A percentile compares a stretch with the other conserved stretches of the same genome.
These are phyloP conservation scores for Talaromyces adpressus DNA, from an alignment of 495 filamentous ascomycete genomes.

Conservation along the genomic window DNA sequence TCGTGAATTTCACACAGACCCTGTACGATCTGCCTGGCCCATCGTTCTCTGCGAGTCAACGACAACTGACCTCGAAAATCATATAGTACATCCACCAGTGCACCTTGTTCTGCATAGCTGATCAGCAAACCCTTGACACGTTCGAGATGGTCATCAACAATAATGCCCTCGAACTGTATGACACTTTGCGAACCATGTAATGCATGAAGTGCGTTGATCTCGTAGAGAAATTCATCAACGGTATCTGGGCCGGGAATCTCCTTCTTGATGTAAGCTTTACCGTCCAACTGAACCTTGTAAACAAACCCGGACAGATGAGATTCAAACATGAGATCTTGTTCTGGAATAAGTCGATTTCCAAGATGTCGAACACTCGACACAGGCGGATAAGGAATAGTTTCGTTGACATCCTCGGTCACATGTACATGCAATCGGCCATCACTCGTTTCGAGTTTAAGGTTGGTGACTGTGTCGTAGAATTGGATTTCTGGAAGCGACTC, in stretches of 20 bases:
- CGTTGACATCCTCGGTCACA: conserved; percentile 95
- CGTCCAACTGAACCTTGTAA: conserved; percentile 76
- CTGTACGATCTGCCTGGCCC: conserved; percentile 88
- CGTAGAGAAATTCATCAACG: conserved; percentile 95
- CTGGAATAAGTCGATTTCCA: conserved; percentile 55
- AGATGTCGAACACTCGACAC: conserved; percentile 71
- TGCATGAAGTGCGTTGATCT: conserved; percentile 86
- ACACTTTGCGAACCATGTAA: conserved; percentile 68
- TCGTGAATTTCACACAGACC: conserved; percentile 93
- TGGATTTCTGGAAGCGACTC: conserved; percentile 87
- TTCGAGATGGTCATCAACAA: conserved; percentile 71
- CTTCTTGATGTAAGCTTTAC: conserved; percentile 81
- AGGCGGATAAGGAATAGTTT: conserved; percentile 85
- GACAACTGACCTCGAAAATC: conserved; percentile 57
- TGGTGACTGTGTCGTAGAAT: conserved; percentile 93
- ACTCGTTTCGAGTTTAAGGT: conserved; percentile 86
- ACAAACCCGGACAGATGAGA: conserved; percentile 95
- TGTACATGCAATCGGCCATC: conserved; percentile 91
- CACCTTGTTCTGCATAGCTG: conserved; percentile 79
- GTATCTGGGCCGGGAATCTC: conserved; percentile 96
- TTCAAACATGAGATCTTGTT: conserved; percentile 75
- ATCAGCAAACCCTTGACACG: conserved; percentile 87
- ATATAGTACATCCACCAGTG: conserved; percentile 85
- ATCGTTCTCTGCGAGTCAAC: conserved; percentile 75
- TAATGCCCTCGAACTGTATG: conserved; percentile 81